These are phyloP conservation scores for Aspergillus fijiensis DNA, from an alignment of 2,329 filamentous ascomycete genomes.

Conservation along the genomic window DNA sequence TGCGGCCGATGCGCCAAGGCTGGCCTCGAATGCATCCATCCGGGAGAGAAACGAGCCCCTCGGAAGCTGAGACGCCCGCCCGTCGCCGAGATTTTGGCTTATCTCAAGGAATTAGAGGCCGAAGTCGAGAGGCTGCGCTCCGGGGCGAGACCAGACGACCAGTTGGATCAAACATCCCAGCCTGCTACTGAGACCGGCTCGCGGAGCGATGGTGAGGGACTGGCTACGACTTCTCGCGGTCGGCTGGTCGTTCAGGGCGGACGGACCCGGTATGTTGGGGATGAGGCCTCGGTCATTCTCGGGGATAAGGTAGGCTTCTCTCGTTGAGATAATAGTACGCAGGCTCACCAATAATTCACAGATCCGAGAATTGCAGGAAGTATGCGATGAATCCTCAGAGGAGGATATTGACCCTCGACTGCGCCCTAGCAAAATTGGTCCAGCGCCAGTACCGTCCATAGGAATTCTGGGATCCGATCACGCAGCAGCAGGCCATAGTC, in stretches of 20 bases:
- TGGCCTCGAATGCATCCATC: slow-evolving; percentile 17
- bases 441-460: not conserved
- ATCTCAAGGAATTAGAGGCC: slow-evolving; percentile 19
- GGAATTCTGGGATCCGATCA: not conserved
- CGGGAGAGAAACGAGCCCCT: slow-evolving; percentile 18
- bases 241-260: slow-evolving; percentile 6
- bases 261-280: slow-evolving; percentile 18
- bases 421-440: not conserved
- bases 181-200: not conserved
- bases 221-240: not conserved
- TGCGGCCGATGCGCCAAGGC: slow-evolving; percentile 23
- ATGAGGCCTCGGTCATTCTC: slow-evolving; percentile 19
- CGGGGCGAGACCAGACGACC: not conserved
- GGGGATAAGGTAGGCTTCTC: slow-evolving; percentile 15
- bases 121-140: slow-evolving; percentile 18
- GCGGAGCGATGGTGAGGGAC: not conserved
- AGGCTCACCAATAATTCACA: not conserved
- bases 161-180: not conserved
- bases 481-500: not conserved
- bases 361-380: slow-evolving; percentile 14
- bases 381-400: slow-evolving; percentile 4
- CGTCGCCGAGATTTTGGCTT: slow-evolving; percentile 17
- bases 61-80: slow-evolving; percentile 22
- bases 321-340: not conserved
- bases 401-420: not conserved